phyloP scores from a whole-genome alignment of 2,329 filamentous ascomycete species.

The Coniosporium tulheliwenetii region DNA sequence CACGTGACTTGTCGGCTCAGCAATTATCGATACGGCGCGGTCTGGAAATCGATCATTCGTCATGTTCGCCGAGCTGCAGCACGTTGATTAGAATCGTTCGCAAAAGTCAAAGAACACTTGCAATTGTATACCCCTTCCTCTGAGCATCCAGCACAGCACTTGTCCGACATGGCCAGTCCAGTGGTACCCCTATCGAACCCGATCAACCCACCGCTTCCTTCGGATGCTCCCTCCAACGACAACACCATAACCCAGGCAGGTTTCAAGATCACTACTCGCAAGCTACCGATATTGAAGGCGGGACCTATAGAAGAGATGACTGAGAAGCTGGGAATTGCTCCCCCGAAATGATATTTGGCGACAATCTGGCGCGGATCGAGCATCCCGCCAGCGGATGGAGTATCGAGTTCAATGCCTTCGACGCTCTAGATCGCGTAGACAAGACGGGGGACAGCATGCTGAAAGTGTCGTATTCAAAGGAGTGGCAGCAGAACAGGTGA shows the following conservation, averaged over 20 bases:
- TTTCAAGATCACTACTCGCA: constrained; percentile 68
- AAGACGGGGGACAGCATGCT: constrained; percentile 87
- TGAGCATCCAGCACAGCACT: too few relatives aligned
- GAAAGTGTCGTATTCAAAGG: constrained; percentile 79
- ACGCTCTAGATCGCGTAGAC: constrained; percentile 80
- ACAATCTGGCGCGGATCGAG: constrained; percentile 67
- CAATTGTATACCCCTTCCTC: too few relatives aligned
- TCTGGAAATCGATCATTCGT: too few relatives aligned
- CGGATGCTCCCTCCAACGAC: constrained; percentile 4
- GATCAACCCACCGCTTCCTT: too few relatives aligned
- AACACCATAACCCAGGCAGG: constrained; percentile 24
- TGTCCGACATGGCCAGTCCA: too few relatives aligned
- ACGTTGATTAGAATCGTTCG: too few relatives aligned
- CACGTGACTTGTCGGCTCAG: too few relatives aligned
- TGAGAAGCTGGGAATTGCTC: constrained; percentile 64
- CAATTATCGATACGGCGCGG: too few relatives aligned
- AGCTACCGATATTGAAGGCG: constrained; percentile 88
- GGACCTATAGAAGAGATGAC: constrained; percentile 79
- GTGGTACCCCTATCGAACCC: too few relatives aligned
- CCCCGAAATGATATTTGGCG: constrained; percentile 98
- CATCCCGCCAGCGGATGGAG: constrained; percentile 65
- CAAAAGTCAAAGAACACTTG: too few relatives aligned
- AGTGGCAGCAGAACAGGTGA: constrained; percentile 61
- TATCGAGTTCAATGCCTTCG: constrained; percentile 68
- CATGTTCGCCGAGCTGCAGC: too few relatives aligned